phyloP scores from a whole-genome alignment of 179 eudicot species.

The Beta lomatogona region DNA sequence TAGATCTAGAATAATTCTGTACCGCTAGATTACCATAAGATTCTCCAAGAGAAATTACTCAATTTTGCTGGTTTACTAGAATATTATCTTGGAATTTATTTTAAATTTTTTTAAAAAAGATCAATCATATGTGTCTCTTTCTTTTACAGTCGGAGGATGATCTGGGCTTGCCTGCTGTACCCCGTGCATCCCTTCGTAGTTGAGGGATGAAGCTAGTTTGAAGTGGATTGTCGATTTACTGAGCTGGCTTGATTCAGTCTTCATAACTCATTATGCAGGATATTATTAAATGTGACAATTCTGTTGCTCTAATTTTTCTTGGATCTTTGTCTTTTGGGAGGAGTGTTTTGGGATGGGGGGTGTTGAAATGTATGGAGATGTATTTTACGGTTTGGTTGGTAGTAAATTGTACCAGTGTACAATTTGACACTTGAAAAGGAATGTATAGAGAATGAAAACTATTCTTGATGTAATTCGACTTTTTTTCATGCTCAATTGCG shows the following conservation, averaged over 20 bases:
- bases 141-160: conserved; percentile 74
- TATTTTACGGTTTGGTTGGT: background rate
- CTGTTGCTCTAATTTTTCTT: conserved; percentile 3
- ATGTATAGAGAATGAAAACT: background rate
- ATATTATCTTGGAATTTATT: background rate
- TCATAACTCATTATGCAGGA: conserved; percentile 9
- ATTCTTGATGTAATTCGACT: background rate
- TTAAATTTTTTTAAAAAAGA: background rate
- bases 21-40: no score
- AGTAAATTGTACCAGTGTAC: background rate
- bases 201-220: conserved; percentile 25
- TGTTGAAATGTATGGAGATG: background rate
- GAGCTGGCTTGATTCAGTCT: background rate
- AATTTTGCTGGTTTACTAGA: background rate
- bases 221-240: background rate
- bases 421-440: background rate
- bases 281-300: background rate
- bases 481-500: background rate
- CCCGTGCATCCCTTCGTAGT: conserved; percentile 79
- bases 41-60: background rate
- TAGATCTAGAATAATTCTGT: no score
- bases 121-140: conserved; percentile 13
- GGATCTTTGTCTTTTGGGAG: background rate
- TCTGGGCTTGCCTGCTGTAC: conserved; percentile 80
- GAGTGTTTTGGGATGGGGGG: background rate